Evolutionary conservation across 306 rosid genomes (phyloP).

Genomic region (Malus sylvestris): DNA sequence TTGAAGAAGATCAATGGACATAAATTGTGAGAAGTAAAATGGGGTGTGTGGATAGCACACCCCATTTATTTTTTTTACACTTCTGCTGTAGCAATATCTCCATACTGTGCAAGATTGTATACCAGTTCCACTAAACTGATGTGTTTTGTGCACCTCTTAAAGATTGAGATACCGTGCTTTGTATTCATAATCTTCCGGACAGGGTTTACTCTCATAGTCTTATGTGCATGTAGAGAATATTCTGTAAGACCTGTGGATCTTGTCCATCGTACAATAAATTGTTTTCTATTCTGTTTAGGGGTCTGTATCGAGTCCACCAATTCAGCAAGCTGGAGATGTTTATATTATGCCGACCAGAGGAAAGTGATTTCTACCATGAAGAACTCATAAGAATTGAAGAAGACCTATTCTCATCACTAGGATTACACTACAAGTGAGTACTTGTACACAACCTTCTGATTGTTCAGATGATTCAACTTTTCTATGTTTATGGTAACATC

Average conservation of each 20-base stretch:
- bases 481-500: background rate
- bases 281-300: slow-evolving; percentile 44
- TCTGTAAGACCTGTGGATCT: background rate
- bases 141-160: background rate
- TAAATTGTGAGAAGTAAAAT: too few species aligned
- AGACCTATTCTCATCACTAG: slow-evolving; percentile 67
- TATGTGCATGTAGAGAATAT: background rate
- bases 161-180: background rate
- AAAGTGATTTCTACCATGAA: slow-evolving; percentile 72
- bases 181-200: background rate
- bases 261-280: background rate
- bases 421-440: slow-evolving; percentile 77
- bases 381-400: slow-evolving; percentile 89
- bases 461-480: slow-evolving; percentile 2
- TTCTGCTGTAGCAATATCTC: background rate
- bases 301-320: slow-evolving; percentile 97
- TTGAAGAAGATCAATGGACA: too few species aligned
- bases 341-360: slow-evolving; percentile 74
- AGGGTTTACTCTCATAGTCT: background rate
- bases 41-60: too few species aligned
- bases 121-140: background rate
- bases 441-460: slow-evolving; percentile 7
- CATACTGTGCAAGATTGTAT: background rate
- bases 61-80: background rate
- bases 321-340: slow-evolving; percentile 98